Percentiles rank a stretch among this genome's conserved stretches.
These are phyloP conservation scores for Inosperma sp. DNA, from an alignment of 768 basidiomycete genomes.

Conservation along the genomic window DNA sequence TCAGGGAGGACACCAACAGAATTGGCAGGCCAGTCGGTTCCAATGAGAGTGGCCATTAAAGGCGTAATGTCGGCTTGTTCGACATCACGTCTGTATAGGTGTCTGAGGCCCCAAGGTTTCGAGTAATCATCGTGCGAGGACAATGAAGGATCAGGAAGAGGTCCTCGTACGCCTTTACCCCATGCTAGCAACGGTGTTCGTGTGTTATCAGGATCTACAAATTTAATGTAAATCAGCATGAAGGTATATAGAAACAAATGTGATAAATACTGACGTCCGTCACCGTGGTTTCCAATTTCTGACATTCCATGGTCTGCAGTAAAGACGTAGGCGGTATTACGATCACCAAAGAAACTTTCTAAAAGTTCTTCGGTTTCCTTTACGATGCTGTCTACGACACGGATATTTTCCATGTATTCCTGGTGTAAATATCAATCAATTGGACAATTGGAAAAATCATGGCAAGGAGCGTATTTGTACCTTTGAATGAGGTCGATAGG, in stretches of 20 bases:
- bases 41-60: constrained; percentile 71
- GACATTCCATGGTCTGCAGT: constrained; percentile 93
- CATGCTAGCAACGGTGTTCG: constrained; percentile 80
- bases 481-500: constrained; percentile 76
- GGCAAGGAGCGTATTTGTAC: constrained; percentile 31
- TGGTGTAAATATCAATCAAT: constrained; percentile 20
- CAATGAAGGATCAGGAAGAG: constrained; percentile 49
- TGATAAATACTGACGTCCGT: constrained; percentile 54
- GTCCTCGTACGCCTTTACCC: constrained; percentile 73
- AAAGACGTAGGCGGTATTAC: constrained; percentile 71
- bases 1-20: constrained; percentile 81
- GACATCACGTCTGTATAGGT: constrained; percentile 64
- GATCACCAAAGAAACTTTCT: constrained; percentile 58
- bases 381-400: constrained; percentile 72
- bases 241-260: not conserved
- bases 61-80: constrained; percentile 81
- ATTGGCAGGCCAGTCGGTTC: constrained; percentile 74
- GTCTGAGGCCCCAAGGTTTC: constrained; percentile 51
- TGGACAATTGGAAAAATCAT: not conserved
- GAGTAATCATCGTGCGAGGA: constrained; percentile 74
- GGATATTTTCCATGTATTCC: constrained; percentile 87
- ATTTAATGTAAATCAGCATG: not conserved
- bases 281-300: constrained; percentile 82
- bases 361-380: constrained; percentile 59
- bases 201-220: constrained; percentile 78